These are phyloP conservation scores for Alternaria triticina DNA, from an alignment of 2,329 filamentous ascomycete genomes.

Conservation along the genomic window DNA sequence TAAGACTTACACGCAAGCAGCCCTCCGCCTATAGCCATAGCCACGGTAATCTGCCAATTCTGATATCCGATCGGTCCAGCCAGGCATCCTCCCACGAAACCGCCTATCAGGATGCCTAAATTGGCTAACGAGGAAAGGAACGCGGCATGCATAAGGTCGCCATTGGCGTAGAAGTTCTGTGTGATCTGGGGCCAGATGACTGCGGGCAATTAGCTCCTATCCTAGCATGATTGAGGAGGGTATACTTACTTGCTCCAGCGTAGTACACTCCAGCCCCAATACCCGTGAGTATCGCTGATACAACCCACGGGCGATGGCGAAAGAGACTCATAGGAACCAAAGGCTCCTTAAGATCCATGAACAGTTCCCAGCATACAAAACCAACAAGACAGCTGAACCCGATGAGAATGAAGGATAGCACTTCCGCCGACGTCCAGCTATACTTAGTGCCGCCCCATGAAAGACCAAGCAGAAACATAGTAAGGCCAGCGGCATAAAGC, in stretches of 20 bases:
- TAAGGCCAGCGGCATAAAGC: background rate
- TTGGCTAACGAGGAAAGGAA: background rate
- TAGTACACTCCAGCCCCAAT: background rate
- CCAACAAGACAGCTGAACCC: background rate
- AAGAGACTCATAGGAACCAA: background rate
- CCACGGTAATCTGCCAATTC: background rate
- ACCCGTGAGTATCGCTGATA: background rate
- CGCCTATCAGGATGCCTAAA: background rate
- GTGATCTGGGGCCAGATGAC: background rate
- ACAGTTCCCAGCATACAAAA: background rate
- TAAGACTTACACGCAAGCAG: background rate
- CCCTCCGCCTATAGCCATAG: background rate
- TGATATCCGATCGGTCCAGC: background rate
- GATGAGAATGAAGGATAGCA: background rate
- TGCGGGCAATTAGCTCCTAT: background rate
- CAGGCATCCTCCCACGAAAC: background rate
- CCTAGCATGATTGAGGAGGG: background rate
- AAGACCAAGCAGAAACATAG: background rate
- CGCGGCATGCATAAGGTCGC: background rate
- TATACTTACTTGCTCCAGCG: background rate
- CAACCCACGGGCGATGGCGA: background rate
- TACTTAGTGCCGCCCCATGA: background rate
- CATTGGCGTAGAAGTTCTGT: background rate
- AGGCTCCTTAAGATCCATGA: background rate
- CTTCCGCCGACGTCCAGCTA: background rate